A percentile compares a stretch with the other conserved stretches of the same genome.
These are phyloP conservation scores for Solanum pinnatisectum DNA, from an alignment of 257 asterid genomes.

Conservation along the genomic window DNA sequence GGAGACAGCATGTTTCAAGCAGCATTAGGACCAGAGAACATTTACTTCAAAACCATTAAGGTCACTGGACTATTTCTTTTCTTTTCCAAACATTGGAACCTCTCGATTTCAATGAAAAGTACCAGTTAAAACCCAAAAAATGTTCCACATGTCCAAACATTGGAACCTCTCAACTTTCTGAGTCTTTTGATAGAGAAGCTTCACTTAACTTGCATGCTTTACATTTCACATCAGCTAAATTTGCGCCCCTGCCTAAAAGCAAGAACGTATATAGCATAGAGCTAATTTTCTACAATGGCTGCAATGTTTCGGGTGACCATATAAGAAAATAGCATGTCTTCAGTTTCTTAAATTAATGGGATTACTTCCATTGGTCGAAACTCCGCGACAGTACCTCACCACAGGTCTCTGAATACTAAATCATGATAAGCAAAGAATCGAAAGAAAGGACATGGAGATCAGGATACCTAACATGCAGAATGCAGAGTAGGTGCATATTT, in stretches of 20 bases:
- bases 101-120: neutral
- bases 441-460: neutral
- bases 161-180: neutral
- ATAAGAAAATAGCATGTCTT: neutral
- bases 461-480: neutral
- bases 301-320: neutral
- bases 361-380: neutral
- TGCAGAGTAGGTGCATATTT: neutral
- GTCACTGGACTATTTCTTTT: neutral
- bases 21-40: neutral
- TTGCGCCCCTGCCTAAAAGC: neutral
- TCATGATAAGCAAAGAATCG: neutral
- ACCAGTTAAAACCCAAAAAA: neutral
- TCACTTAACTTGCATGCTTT: neutral
- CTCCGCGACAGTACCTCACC: neutral
- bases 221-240: neutral
- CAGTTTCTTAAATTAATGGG: neutral
- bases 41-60: neutral
- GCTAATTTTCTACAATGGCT: neutral
- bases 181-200: neutral
- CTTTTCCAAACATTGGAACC: neutral
- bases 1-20: slow-evolving; percentile 10
- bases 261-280: neutral
- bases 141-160: neutral
- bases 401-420: neutral